Conservation (phyloP, 257 asterid species). For the Anisodus tanguticus region DNA sequence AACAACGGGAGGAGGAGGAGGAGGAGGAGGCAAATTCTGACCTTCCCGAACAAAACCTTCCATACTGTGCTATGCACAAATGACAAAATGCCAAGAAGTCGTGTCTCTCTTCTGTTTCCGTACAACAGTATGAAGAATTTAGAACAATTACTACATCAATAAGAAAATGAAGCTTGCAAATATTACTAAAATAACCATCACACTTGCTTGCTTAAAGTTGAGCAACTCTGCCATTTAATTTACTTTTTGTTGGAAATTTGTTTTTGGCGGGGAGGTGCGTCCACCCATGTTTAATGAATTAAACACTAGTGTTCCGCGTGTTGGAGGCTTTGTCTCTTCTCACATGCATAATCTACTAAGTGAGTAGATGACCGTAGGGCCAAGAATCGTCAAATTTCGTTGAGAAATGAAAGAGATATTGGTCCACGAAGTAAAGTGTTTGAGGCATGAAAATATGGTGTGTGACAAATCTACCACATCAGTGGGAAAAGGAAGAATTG, state of each 20-base stretch:
- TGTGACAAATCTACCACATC: too few relatives aligned
- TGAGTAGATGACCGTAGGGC: too few relatives aligned
- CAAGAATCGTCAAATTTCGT: too few relatives aligned
- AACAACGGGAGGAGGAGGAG: not conserved
- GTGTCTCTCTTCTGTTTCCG: slow-evolving; percentile 87
- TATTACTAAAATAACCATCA: not conserved
- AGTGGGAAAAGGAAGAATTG: too few relatives aligned
- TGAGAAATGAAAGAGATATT: too few relatives aligned
- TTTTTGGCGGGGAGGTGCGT: too few relatives aligned
- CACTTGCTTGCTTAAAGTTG: not conserved
- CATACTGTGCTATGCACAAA: slow-evolving; percentile 89
- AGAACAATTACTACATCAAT: not conserved
- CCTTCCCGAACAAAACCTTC: slow-evolving; percentile 91
- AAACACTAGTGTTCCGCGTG: too few relatives aligned
- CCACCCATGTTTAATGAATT: too few relatives aligned
- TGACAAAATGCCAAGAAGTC: slow-evolving; percentile 75
- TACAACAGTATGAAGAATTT: slow-evolving; percentile 38
- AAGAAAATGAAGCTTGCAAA: not conserved
- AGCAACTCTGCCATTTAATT: not conserved
- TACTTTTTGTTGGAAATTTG: not conserved
- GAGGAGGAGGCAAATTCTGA: slow-evolving; percentile 25
- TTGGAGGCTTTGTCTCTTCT: too few relatives aligned
- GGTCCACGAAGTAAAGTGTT: too few relatives aligned
- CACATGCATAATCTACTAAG: too few relatives aligned
- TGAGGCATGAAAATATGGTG: too few relatives aligned